Evolutionary conservation across 345 rosid species (phyloP).

Genomic region (Adansonia digitata): DNA sequence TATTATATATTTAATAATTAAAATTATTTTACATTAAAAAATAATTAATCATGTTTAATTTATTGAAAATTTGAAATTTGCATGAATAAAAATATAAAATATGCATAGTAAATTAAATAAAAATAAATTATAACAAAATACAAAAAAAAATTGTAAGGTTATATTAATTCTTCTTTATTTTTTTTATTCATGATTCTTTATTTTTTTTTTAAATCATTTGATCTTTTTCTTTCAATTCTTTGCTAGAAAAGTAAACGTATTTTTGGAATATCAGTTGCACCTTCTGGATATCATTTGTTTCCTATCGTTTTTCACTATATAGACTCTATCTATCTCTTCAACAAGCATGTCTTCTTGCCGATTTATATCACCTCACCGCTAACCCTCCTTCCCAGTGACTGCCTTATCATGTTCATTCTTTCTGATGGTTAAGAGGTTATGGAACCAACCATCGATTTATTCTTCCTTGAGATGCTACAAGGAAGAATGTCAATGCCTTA

Average conservation of each 20-base stretch:
- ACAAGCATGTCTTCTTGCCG: conserved; percentile 2
- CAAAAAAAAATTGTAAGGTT: no score
- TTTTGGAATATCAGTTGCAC: conserved; percentile 32
- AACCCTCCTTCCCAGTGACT: no score
- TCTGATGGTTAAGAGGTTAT: neutral
- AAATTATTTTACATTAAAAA: no score
- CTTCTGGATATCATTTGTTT: conserved; percentile 17
- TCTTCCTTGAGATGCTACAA: neutral
- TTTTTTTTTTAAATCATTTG: no score
- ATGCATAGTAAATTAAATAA: no score
- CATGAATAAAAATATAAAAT: no score
- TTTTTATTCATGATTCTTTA: no score
- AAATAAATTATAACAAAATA: no score
- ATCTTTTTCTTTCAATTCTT: neutral
- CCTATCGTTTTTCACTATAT: neutral
- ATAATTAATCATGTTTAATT: no score
- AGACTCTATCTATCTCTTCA: neutral
- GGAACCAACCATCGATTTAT: conserved; percentile 11
- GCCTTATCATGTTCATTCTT: neutral
- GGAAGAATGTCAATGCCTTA: neutral
- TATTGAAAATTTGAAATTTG: no score
- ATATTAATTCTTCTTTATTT: no score
- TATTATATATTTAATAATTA: no score
- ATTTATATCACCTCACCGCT: conserved; percentile 16
- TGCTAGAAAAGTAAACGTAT: conserved; percentile 17